phyloP scores from a whole-genome alignment of 2,329 filamentous ascomycete species.

The Diaporthe sp. region DNA sequence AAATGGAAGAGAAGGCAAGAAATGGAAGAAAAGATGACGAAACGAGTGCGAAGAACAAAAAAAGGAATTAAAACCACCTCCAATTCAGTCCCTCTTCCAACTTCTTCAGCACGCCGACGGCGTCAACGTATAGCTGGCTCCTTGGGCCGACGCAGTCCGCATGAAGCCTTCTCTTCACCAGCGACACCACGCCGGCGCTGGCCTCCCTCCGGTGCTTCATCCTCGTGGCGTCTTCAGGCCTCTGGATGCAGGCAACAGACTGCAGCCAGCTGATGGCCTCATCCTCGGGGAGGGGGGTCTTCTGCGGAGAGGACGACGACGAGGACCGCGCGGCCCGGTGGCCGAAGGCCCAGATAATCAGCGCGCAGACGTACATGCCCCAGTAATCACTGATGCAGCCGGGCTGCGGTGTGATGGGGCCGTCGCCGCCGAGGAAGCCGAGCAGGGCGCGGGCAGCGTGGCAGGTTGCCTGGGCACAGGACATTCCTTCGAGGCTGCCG shows the following conservation, averaged over 20 bases:
- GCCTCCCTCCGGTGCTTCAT: constrained; percentile 59
- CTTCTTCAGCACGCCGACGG: constrained; percentile 65
- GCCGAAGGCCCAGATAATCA: constrained; percentile 73
- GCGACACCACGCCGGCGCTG: constrained; percentile 58
- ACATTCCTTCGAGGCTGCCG: constrained; percentile 47
- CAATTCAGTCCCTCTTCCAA: constrained; percentile 61
- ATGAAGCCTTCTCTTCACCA: constrained; percentile 63
- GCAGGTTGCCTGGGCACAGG: constrained; percentile 60
- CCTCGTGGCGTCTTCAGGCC: constrained; percentile 56
- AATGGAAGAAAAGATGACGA: background rate
- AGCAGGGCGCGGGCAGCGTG: constrained; percentile 68
- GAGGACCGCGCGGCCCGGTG: constrained; percentile 48
- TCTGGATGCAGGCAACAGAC: constrained; percentile 55
- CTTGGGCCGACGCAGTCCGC: constrained; percentile 63
- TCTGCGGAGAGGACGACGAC: constrained; percentile 32
- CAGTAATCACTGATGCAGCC: constrained; percentile 66
- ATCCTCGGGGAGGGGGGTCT: constrained; percentile 43
- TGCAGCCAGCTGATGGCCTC: constrained; percentile 56
- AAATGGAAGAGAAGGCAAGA: background rate
- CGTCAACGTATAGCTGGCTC: constrained; percentile 67
- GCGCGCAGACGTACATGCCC: constrained; percentile 68
- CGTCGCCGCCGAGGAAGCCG: constrained; percentile 56
- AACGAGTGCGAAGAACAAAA: background rate
- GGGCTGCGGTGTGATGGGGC: constrained; percentile 44
- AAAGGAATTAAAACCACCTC: constrained; percentile 56